Evolutionary conservation across 805 yeast species (phyloP), one percentile per base, ranked within the genome.

Genomic region (Saturnispora ahearnii): DNA sequence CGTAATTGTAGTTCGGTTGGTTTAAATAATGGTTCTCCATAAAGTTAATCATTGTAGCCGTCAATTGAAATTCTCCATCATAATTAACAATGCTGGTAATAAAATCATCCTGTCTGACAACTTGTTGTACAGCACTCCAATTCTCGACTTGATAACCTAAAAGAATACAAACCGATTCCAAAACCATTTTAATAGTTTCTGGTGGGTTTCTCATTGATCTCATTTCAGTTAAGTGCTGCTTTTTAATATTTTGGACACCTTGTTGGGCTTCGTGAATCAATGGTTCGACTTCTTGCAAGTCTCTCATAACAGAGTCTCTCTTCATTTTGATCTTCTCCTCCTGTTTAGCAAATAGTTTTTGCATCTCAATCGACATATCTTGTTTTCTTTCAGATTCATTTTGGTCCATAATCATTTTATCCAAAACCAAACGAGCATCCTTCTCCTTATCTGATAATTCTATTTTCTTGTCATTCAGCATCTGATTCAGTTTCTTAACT

Each of bases 121-220:
- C 75, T 3, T 73, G 69, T 57, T 87, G 91, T 1, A 91, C 95
- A 53, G 87, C 91, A 55, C 87, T 73, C 98, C 98, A 91, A 1
- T 71, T 62, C 0, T 69, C 58, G 0, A 78, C 83, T 6, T 74
- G 69, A 57, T 82, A 82, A 0, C 96, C 96, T 8, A 91, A 64
- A n/a, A 91, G 63, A 4, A 77, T 71, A 64, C 96, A 88, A 0
- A 91, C 96, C 3, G 96, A 84, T 58, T 91, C 97, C 70, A 91
- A 68, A 0, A 96, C 82, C 58, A 85, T 62, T 58, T 87, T 88
- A 5, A 91, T 91, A 0, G 93, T 82, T 8, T 79, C 83, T 0
- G 98, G 98, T 0, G 98, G 98, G 52, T 87, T 87, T 6, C 78
- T 67, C 95, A 91, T 86, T 12, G 96, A 82, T 59, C 96, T 71